Base-by-base conservation (phyloP, 208 protist species). In the Acanthamoeba sp. region DNA sequence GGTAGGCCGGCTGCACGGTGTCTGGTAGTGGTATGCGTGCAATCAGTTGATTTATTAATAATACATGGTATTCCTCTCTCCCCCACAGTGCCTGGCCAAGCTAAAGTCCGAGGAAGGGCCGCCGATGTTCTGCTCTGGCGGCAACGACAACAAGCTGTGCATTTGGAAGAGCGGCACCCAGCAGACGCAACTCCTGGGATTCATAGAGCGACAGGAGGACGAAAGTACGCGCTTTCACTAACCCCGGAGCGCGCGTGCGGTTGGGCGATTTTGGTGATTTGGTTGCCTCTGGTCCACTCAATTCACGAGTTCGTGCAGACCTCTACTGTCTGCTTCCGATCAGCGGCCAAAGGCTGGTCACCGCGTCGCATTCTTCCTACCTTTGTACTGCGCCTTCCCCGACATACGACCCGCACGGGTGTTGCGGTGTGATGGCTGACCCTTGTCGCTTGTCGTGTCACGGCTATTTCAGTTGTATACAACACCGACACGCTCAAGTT, bases 151-250 rank as follows among this genome's bases (percentile, higher is more conserved):
- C 38, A n/a, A 93, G 24, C 40, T 93, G 29, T 93, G 62, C 20
- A 76, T 93, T 40, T 93, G 88, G 88, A 76, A 76, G 38, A 40
- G 88, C 38, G 36, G 22, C 22, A 29, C 42, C 32, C 48, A 89
- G 29, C 48, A 76, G 42, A 82, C 45, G 5, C 38, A 32, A 38
- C 45, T 93, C 20, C 40, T 84, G 12, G 88, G 57, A 2, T 59
- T 16, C 4, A 93, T 93, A 78, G 88, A 78, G 57, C 88, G 88
- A 40, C 57, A 93, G 48, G 88, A 93, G 38, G 88, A 93, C 29
- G 88, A 93, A 76, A 93, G 88, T 93, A 78, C 48, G 55, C 16
- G 9, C 55, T n/a, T 59, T 20, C 62, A 69, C 29, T 69, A 1
- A 29, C 24, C 5, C 24, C n/a, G n/a, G n/a, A n/a, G n/a, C n/a